A percentile compares a stretch with the other conserved stretches of the same genome.
Evolutionary conservation across 108 stramenopile species (phyloP).

Genomic region (Cylindrotheca closterium): DNA sequence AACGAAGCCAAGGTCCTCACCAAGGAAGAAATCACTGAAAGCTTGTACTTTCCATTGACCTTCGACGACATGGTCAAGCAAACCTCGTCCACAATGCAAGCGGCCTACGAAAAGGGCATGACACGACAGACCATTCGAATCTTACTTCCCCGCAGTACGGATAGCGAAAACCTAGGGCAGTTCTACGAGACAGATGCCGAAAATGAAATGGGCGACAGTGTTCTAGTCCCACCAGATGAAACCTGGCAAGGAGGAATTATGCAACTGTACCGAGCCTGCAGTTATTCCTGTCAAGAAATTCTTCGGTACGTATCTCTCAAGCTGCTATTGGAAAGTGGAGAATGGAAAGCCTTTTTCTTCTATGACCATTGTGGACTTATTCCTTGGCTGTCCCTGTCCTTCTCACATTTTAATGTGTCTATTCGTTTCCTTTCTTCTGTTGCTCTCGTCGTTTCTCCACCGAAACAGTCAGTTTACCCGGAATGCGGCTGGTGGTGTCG

Average conservation of each 20-base stretch:
- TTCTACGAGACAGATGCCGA: slow-evolving; percentile 58
- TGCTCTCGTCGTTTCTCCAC: neutral
- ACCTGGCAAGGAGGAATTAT: slow-evolving; percentile 92
- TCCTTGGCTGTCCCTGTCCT: neutral
- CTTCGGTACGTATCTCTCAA: slow-evolving; percentile 34
- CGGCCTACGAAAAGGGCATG: slow-evolving; percentile 56
- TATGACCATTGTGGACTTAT: neutral
- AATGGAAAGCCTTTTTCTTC: neutral
- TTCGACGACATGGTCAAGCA: slow-evolving; percentile 79
- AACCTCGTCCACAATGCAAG: slow-evolving; percentile 59
- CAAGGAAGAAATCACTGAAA: neutral
- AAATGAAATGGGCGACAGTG: slow-evolving; percentile 12
- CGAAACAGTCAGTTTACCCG: slow-evolving; percentile 25
- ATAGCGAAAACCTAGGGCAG: slow-evolving; percentile 53
- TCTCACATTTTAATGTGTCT: slow-evolving; percentile 2
- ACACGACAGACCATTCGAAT: slow-evolving; percentile 76
- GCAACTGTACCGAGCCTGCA: slow-evolving; percentile 82
- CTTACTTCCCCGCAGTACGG: slow-evolving; percentile 66
- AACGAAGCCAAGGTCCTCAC: neutral
- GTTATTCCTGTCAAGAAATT: slow-evolving; percentile 61
- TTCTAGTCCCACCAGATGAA: slow-evolving; percentile 83
- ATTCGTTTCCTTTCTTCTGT: neutral
- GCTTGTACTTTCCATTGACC: slow-evolving; percentile 61
- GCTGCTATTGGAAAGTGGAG: no score
- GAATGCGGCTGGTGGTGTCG: slow-evolving; percentile 45